These are phyloP conservation scores for Tillandsia fasciculata DNA, from an alignment of 176 grass and related monocot species.

Conservation along the genomic window DNA sequence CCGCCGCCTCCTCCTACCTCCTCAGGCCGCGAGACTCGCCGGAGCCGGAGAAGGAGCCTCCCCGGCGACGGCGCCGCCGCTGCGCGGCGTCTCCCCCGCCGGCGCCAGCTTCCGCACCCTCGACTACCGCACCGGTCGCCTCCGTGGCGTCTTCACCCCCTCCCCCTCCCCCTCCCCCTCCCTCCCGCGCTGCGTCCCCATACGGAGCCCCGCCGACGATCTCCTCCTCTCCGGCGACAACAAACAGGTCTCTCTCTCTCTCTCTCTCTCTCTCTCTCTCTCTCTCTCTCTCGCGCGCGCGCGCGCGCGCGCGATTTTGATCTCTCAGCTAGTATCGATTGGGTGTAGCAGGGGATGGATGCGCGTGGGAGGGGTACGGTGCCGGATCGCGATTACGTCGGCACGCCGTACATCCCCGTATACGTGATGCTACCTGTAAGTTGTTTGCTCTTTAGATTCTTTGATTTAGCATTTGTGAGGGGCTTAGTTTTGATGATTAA, in stretches of 20 bases:
- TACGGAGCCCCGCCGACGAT: constrained; percentile 7
- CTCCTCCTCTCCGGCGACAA: no score
- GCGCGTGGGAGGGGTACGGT: constrained; percentile 1
- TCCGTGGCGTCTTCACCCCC: constrained; percentile 9
- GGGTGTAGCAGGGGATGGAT: no score
- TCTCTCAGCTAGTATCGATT: no score
- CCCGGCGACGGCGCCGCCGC: constrained; percentile 23
- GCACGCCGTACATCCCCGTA: constrained; percentile 68
- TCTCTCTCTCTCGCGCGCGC: no score
- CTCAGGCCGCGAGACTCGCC: constrained; percentile 22
- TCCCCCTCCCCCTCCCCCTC: constrained; percentile 15
- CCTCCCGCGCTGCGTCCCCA: constrained; percentile 22
- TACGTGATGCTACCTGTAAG: constrained; percentile 81
- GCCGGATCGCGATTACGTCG: constrained; percentile 59
- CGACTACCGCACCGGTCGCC: constrained; percentile 22
- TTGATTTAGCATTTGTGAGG: not conserved
- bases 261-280: no score
- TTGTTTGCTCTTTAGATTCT: not conserved
- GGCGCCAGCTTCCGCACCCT: constrained; percentile 31
- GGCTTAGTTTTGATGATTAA: not conserved
- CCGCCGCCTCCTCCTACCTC: not conserved
- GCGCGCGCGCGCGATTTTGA: no score
- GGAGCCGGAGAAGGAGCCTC: constrained; percentile 25
- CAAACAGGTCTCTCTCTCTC: no score
- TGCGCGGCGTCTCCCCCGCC: constrained; percentile 39